Conservation (phyloP, 176 grass and related monocot genomes). For the Oropetium thomaeum region DNA sequence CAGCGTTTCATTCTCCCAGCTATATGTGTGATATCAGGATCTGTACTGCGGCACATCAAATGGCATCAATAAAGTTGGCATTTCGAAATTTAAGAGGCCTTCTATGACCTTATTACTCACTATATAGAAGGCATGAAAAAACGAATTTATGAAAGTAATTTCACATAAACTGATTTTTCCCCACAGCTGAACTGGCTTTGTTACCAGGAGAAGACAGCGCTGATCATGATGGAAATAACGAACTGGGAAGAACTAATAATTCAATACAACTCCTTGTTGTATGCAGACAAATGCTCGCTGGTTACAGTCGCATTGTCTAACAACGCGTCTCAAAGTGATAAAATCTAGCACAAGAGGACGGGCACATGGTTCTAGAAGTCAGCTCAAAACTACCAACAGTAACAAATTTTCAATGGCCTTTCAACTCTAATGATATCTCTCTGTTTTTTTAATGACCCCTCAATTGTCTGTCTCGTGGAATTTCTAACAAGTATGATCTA, state of each 20-base stretch:
- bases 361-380: conserved; percentile 13
- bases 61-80: not conserved
- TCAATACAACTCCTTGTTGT: conserved; percentile 35
- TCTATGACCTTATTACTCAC: no score
- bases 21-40: not conserved
- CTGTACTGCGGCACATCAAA: not conserved
- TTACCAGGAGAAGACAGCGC: not conserved
- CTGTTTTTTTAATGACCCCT: not conserved
- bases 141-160: not conserved
- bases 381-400: conserved; percentile 3
- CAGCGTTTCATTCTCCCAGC: no score
- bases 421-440: conserved; percentile 11
- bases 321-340: not conserved
- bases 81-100: not conserved
- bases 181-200: not conserved
- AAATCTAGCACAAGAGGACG: not conserved
- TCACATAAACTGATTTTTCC: not conserved
- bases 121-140: not conserved
- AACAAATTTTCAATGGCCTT: conserved; percentile 14
- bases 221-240: not conserved
- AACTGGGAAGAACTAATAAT: not conserved
- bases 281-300: conserved; percentile 17
- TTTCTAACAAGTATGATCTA: not conserved
- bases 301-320: conserved; percentile 7
- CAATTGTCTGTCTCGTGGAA: conserved; percentile 25